phyloP scores from a whole-genome alignment of 2,329 filamentous ascomycete genomes.

The Saccharata proteae region DNA sequence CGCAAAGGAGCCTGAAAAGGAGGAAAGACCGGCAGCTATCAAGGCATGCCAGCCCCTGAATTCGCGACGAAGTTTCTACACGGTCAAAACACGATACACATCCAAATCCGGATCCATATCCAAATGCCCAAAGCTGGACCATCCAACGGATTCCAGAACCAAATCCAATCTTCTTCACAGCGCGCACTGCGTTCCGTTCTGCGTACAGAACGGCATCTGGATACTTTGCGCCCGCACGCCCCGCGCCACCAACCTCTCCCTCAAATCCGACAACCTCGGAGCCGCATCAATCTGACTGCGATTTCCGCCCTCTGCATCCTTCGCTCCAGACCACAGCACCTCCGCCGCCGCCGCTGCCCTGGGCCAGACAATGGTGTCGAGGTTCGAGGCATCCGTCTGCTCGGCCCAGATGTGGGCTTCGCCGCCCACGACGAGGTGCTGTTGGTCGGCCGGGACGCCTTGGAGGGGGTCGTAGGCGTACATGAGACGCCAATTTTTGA shows the following conservation, averaged over 20 bases:
- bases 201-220: slow-evolving; percentile 62
- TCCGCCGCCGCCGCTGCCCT: slow-evolving; percentile 62
- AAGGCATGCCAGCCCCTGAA: too few relatives aligned
- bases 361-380: slow-evolving; percentile 71
- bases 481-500: slow-evolving; percentile 69
- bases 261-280: slow-evolving; percentile 60
- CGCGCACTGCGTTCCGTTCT: slow-evolving; percentile 43
- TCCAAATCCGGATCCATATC: too few relatives aligned
- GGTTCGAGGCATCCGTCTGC: slow-evolving; percentile 59
- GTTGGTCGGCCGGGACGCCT: slow-evolving; percentile 44
- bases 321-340: slow-evolving; percentile 65
- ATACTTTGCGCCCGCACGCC: slow-evolving; percentile 55
- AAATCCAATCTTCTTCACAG: too few relatives aligned
- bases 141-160: too few relatives aligned
- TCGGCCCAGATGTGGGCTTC: slow-evolving; percentile 77
- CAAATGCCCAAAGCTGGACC: too few relatives aligned
- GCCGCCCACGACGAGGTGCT: slow-evolving; percentile 63
- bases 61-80: too few relatives aligned
- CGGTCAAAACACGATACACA: too few relatives aligned
- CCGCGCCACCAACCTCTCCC: slow-evolving; percentile 59
- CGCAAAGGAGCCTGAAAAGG: too few relatives aligned
- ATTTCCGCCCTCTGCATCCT: slow-evolving; percentile 54
- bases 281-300: slow-evolving; percentile 52
- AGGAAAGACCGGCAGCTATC: too few relatives aligned
- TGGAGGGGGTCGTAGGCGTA: slow-evolving; percentile 68